Conservation (phyloP, 768 basidiomycete species). For the Trametes villosa region DNA sequence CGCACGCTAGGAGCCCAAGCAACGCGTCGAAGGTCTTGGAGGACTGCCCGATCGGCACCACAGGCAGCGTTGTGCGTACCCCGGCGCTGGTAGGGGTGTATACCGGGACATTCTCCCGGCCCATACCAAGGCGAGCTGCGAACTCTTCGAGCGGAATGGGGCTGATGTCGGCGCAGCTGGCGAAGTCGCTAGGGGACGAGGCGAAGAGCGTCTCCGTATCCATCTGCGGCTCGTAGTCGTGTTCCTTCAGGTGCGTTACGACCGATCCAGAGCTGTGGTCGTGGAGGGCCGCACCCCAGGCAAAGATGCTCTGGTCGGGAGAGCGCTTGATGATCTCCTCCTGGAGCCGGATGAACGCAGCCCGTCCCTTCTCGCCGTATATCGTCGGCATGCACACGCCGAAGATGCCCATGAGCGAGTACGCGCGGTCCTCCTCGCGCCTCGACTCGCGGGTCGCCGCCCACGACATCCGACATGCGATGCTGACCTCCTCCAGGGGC, state of each 20-base stretch:
- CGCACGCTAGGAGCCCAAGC: slow-evolving; percentile 13
- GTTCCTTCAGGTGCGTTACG: slow-evolving; percentile 4
- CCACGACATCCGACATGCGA: slow-evolving; percentile 21
- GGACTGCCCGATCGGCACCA: slow-evolving; percentile 4
- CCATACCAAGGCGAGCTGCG: not conserved
- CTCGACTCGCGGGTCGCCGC: slow-evolving; percentile 13
- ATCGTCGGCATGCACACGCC: slow-evolving; percentile 13
- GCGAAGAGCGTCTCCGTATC: slow-evolving; percentile 13
- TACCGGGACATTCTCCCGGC: slow-evolving; percentile 5
- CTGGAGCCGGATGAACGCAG: slow-evolving; percentile 17
- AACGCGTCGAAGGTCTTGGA: not conserved
- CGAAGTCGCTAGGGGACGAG: slow-evolving; percentile 14
- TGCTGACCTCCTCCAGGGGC: slow-evolving; percentile 4
- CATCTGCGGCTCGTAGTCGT: slow-evolving; percentile 12
- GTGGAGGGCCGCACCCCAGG: slow-evolving; percentile 8
- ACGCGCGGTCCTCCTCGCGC: slow-evolving; percentile 22
- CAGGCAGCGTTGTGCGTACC: slow-evolving; percentile 8
- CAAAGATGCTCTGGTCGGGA: slow-evolving; percentile 18
- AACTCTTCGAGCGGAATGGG: slow-evolving; percentile 4
- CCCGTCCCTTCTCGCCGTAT: slow-evolving; percentile 12
- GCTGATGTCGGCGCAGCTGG: slow-evolving; percentile 2
- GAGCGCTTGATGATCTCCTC: slow-evolving; percentile 15
- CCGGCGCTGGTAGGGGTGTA: slow-evolving; percentile 11
- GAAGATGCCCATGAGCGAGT: slow-evolving; percentile 23
- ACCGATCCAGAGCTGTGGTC: not conserved